Percentiles rank a stretch among this genome's conserved stretches.
Conservation (phyloP, 192 early-diverging fungal genomes). For the Entomortierella parvispora region DNA sequence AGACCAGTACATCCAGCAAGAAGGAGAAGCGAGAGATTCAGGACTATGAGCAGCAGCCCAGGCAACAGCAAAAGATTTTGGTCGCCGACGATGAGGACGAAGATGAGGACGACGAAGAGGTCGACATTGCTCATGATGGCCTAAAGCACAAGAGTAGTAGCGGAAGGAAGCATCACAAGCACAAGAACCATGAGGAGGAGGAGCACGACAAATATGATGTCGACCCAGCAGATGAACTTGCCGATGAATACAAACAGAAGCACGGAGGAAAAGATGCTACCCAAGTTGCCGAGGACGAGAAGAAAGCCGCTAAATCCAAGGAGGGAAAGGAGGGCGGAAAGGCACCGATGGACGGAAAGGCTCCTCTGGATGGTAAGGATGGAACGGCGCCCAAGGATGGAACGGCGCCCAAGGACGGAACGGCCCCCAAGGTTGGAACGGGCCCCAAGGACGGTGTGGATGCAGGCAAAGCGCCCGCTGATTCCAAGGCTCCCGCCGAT, state of each 20-base stretch:
- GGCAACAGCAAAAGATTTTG: neutral
- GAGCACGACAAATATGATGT: conserved; percentile 23
- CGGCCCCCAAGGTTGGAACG: conserved; percentile 1
- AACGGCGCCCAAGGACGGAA: neutral
- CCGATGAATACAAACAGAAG: neutral
- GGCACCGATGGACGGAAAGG: neutral
- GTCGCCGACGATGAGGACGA: neutral
- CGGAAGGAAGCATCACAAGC: neutral
- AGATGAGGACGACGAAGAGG: conserved; percentile 1
- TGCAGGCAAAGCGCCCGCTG: conserved; percentile 7
- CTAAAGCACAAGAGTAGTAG: neutral
- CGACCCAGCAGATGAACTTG: conserved; percentile 9
- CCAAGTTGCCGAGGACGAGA: neutral
- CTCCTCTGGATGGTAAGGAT: neutral
- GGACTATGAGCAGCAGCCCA: neutral
- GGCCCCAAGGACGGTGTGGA: neutral
- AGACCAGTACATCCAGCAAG: neutral
- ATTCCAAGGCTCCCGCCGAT: neutral
- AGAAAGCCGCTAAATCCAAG: conserved; percentile 6
- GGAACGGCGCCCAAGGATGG: conserved; percentile 1
- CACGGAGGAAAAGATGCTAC: conserved; percentile 7
- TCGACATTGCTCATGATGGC: conserved; percentile 10
- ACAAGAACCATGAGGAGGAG: conserved; percentile 7
- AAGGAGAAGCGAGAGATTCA: neutral
- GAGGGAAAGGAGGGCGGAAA: conserved; percentile 2